Evolutionary conservation across 176 grass and related monocot species (phyloP), one percentile per base, ranked within the genome.

Genomic region (Metroxylon sagu): DNA sequence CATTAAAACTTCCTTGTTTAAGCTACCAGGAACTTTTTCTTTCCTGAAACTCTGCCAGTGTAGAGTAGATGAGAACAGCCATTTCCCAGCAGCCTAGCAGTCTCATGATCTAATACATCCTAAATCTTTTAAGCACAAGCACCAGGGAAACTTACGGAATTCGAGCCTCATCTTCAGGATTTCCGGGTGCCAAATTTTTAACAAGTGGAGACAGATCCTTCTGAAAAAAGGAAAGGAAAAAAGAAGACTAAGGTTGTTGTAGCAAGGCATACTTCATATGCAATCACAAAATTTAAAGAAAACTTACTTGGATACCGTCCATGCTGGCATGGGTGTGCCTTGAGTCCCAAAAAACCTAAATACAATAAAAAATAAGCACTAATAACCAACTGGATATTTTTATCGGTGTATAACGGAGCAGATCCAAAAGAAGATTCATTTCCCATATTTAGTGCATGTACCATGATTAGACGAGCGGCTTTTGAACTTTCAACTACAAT

Each of bases 181-280:
- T 75, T 61, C 75, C 83, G 80, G 92, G 92, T 75, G 85, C 83
- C 71, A 96, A 70, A 77, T 85, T 75, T 72, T 82, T 85, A 74
- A 90, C 83, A 74, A 90, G 80, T 58, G 92, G 92, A 85, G 92
- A 96, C 29, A 96, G 68, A 80, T 96, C 92, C 21, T 89, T 87
- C 83, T 90, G 80, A 29, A 26, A 64, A 75, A 60, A 65, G 2
- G 26, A 58, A 61, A 61, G 53, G 26, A 19, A 56, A 50, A 39
- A 50, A 27, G 18, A 59, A 52, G 63, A 52, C 5, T 21, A 12
- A 10, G 26, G 29, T 51, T 6, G 49, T 28, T 2, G 10, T 14
- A 43, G 35, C 8, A 43, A 43, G 35, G 10, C 35, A 43, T 43
- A 43, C 8, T 48, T 48, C 17, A 1, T n/a, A 65, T 26, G 6